phyloP scores from a whole-genome alignment of 805 yeast genomes.

The Scheffersomyces spartinae region DNA sequence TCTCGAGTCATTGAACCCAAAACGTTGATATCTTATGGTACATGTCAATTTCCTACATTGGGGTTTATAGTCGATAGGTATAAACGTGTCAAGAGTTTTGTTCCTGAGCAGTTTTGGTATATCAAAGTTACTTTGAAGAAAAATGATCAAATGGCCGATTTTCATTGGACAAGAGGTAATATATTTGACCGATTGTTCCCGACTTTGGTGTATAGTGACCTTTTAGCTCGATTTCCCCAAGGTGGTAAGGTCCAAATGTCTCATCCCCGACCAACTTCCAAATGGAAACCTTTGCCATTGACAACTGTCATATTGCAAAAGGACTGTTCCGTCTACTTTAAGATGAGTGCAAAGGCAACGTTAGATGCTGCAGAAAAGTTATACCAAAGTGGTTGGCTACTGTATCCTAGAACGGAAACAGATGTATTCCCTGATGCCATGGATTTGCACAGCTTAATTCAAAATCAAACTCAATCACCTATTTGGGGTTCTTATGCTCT shows the following conservation, averaged over 20 bases:
- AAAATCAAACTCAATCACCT: constrained; percentile 42
- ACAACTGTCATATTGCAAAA: constrained; percentile 93
- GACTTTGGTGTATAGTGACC: constrained; percentile 52
- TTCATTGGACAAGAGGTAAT: constrained; percentile 64
- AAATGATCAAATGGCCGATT: constrained; percentile 25
- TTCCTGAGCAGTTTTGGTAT: constrained; percentile 74
- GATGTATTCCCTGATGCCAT: constrained; percentile 70
- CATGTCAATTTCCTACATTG: constrained; percentile 92
- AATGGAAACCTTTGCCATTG: constrained; percentile 78
- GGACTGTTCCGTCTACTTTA: constrained; percentile 64
- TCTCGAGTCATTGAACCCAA: constrained; percentile 9
- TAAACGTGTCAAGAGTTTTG: constrained; percentile 58
- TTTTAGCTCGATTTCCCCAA: constrained; percentile 40
- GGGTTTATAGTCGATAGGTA: constrained; percentile 94
- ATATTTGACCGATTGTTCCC: constrained; percentile 66
- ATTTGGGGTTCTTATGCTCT: constrained; percentile 70
- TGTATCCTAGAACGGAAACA: constrained; percentile 97
- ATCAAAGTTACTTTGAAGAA: constrained; percentile 43
- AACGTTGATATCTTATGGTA: constrained; percentile 66
- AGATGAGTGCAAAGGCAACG: constrained; percentile 70
- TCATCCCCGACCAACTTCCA: constrained; percentile 52
- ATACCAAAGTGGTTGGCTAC: constrained; percentile 75
- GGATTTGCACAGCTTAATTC: constrained; percentile 54
- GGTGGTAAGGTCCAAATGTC: constrained; percentile 41
- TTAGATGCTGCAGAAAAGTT: constrained; percentile 71